Conservation (phyloP, 805 yeast species). For the Zygotorulaspora sp. region DNA sequence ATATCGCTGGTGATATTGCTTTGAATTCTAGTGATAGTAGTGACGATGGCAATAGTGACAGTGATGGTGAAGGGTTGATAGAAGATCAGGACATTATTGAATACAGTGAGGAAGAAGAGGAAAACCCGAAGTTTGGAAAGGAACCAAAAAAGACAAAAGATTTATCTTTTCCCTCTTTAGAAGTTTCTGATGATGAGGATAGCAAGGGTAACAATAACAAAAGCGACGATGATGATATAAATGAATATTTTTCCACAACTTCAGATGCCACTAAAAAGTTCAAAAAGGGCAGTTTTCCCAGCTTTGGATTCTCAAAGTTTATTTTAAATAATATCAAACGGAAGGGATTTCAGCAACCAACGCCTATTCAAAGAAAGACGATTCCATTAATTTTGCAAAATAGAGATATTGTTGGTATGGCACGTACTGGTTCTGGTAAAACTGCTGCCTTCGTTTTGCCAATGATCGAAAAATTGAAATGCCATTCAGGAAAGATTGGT, state of each 20-base stretch:
- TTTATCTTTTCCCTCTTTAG: constrained; percentile 33
- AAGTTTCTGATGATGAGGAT: constrained; percentile 49
- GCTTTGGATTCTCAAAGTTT: constrained; percentile 79
- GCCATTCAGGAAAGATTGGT: constrained; percentile 84
- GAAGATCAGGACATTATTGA: constrained; percentile 28
- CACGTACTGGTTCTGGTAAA: constrained; percentile 98
- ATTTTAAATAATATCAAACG: constrained; percentile 64
- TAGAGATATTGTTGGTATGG: constrained; percentile 98
- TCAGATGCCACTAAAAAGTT: constrained; percentile 28
- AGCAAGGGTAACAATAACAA: constrained; percentile 35
- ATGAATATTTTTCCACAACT: constrained; percentile 41
- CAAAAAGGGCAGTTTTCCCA: constrained; percentile 77
- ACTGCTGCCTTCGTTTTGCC: constrained; percentile 96
- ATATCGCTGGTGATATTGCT: constrained; percentile 60
- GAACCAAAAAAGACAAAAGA: constrained; percentile 16
- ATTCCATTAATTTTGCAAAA: constrained; percentile 83
- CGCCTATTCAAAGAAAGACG: constrained; percentile 96
- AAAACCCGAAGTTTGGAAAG: constrained; percentile 35
- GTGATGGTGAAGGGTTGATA: constrained; percentile 22
- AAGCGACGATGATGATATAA: constrained; percentile 44
- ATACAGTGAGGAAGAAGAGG: constrained; percentile 44
- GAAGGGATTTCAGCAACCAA: constrained; percentile 91
- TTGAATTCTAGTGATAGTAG: constrained; percentile 37
- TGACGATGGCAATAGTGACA: constrained; percentile 36
- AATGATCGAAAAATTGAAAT: constrained; percentile 74